Evolutionary conservation across 441 rosid genomes (phyloP), one percentile per base, ranked within the genome.

Genomic region (Bocquillonia castaneifolia): DNA sequence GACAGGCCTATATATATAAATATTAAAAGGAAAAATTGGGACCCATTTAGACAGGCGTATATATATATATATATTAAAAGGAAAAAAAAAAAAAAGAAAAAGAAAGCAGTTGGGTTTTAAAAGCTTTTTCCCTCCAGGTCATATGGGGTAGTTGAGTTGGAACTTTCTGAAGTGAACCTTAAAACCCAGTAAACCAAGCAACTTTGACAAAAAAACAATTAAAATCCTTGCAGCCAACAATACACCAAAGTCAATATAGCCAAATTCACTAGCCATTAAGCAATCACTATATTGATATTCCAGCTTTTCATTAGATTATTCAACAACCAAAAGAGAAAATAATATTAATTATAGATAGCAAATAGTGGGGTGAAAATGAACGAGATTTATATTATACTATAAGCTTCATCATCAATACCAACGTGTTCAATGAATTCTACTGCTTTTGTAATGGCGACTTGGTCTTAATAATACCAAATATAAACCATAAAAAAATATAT

Each of bases 401-500:
- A 62, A 25, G 37, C 71, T 10, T 7, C 64, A 42, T 26, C 54
- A 22, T 57, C 37, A 26, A 17, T 45, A 39, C 31, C 22, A 42
- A 32, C n/a, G n/a, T 25, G 39, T 45, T 22, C 61, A 59, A 50
- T 26, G 23, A 48, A 40, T 22, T 36, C 67, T 20, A 17, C 52
- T 10, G 67, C 74, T 17, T 62, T 73, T 37, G 31, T 58, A 37
- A 62, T 57, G 37, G 59, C 53, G 78, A 71, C 77, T 60, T 68
- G 73, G 82, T 78, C 80, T 57, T 40, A 61, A 57, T 59, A 8
- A 44, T 62, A 67, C 69, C 73, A 42, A 68, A 22, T 23, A 55
- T 59, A n/a, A 69, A n/a, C n/a, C n/a, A n/a, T n/a, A n/a, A n/a
- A n/a, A n/a, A n/a, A n/a, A n/a, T n/a, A n/a, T n/a, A n/a, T n/a